phyloP scores from a whole-genome alignment of 179 eudicot species.

The Nepenthes alata region DNA sequence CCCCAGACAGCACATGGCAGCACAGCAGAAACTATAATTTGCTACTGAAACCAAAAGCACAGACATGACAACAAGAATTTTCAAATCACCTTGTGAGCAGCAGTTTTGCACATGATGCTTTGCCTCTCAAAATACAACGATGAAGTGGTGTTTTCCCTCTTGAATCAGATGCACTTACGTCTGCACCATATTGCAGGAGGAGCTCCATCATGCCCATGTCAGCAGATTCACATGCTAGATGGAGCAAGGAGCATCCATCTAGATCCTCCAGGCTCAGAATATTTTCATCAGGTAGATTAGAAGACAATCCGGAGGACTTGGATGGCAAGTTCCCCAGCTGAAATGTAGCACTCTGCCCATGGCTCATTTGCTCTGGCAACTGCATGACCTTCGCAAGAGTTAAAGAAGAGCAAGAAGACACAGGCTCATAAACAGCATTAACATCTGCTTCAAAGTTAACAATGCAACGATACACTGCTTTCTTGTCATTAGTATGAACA shows the following conservation, averaged over 20 bases:
- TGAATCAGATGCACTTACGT: slow-evolving; percentile 58
- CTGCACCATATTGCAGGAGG: slow-evolving; percentile 88
- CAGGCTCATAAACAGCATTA: slow-evolving; percentile 44
- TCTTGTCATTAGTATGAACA: slow-evolving; percentile 74
- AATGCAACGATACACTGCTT: slow-evolving; percentile 67
- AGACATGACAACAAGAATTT: not conserved
- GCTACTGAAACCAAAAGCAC: not conserved
- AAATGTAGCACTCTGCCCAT: slow-evolving; percentile 29
- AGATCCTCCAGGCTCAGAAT: slow-evolving; percentile 41
- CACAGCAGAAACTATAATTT: not conserved
- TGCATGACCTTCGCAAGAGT: slow-evolving; percentile 89
- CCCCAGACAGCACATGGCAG: not conserved
- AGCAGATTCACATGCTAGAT: slow-evolving; percentile 83
- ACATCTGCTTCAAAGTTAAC: slow-evolving; percentile 72
- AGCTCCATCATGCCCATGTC: slow-evolving; percentile 96
- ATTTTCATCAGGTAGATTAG: slow-evolving; percentile 37
- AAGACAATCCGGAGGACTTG: slow-evolving; percentile 29
- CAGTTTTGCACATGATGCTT: slow-evolving; percentile 52
- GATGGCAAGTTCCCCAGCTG: slow-evolving; percentile 32
- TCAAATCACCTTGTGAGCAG: slow-evolving; percentile 59
- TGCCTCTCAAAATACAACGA: slow-evolving; percentile 63
- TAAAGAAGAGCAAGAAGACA: slow-evolving; percentile 36
- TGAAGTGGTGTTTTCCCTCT: slow-evolving; percentile 76
- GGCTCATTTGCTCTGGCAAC: slow-evolving; percentile 55
- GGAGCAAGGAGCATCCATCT: slow-evolving; percentile 81